Evolutionary conservation across 2,329 filamentous ascomycete genomes (phyloP), one percentile per base, ranked within the genome.

Genomic region (Rutstroemia sp.): DNA sequence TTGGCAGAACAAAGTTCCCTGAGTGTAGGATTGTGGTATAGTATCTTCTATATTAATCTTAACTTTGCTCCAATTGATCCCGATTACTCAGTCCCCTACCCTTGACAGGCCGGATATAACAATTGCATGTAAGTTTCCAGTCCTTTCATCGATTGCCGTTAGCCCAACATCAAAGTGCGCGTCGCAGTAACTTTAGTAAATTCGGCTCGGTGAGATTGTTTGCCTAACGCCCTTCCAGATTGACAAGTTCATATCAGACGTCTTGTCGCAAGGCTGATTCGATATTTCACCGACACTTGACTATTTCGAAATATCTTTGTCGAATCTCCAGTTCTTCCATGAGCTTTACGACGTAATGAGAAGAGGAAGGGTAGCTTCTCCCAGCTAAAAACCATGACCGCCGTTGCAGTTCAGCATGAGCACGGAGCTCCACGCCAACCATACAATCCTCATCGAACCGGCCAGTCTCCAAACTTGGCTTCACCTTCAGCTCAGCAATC

Each of bases 351-450:
- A 57, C 14, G 42, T 49, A 45, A 52, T 63, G 61, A 66, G 57
- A 57, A 65, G 61, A 34, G 30, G 30, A 34, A 34, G 30, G 57
- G 50, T 49, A 50, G 42, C 54, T 60, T 64, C 58, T 60, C 61
- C 46, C 54, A 50, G 27, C 46, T 46, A 48, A 62, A 60, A 58
- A 65, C 54, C n/a, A 70, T 70, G 68, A 69, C 68, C 36, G 68
- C 68, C 46, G 65, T 70, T 38, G 66, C 65, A 52, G 63, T 66
- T 51, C 67, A 68, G 52, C 48, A 55, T 44, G 64, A 65, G 45
- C 55, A 58, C 59, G 65, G 62, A 40, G 52, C 64, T 57, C 62
- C 61, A 48, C 61, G 61, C 50, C 65, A 64, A 54, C 67, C 65
- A 58, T 64, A 66, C 48, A 64, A 61, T 46, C 60, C 61, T 19